phyloP scores from a whole-genome alignment of 2,329 filamentous ascomycete species.

The Trichophyton simii region DNA sequence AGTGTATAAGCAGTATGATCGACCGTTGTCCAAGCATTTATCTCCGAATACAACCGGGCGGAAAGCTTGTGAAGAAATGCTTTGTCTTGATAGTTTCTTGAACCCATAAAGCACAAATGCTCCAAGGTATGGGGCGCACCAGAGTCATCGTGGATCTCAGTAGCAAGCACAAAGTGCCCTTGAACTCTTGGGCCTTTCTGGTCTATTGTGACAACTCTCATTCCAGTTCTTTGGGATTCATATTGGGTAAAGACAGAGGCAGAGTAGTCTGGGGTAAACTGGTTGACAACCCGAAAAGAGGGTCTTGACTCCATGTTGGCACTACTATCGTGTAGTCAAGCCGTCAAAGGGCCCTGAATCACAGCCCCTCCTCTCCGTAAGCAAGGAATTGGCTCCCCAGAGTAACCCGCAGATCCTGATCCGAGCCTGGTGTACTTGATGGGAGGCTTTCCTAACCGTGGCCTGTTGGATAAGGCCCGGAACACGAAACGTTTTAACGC shows the following conservation, averaged over 20 bases:
- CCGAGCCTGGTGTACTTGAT: background rate
- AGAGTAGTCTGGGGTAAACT: conserved; percentile 81
- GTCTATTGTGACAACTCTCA: conserved; percentile 87
- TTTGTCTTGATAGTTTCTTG: conserved; percentile 86
- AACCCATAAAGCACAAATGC: conserved; percentile 78
- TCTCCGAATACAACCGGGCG: conserved; percentile 81
- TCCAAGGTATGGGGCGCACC: conserved; percentile 82
- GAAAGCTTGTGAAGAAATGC: conserved; percentile 89
- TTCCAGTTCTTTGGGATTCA: conserved; percentile 85
- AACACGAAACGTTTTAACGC: too few relatives aligned
- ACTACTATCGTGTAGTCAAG: background rate
- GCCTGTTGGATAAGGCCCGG: background rate
- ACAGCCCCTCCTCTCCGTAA: too few relatives aligned
- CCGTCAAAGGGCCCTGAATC: too few relatives aligned
- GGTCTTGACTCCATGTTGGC: conserved; percentile 18
- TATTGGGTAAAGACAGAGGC: conserved; percentile 84
- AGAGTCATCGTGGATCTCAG: conserved; percentile 94
- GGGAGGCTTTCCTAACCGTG: too few relatives aligned
- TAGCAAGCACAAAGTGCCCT: conserved; percentile 89
- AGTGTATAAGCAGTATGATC: conserved; percentile 95
- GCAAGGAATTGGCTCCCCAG: too few relatives aligned
- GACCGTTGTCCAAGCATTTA: conserved; percentile 93
- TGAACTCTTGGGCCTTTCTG: conserved; percentile 88
- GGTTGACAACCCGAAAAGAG: conserved; percentile 69
- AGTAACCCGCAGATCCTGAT: too few relatives aligned